Base-by-base conservation (phyloP, 371 early-diverging fungal species). In the Haplosporangium sp. region DNA sequence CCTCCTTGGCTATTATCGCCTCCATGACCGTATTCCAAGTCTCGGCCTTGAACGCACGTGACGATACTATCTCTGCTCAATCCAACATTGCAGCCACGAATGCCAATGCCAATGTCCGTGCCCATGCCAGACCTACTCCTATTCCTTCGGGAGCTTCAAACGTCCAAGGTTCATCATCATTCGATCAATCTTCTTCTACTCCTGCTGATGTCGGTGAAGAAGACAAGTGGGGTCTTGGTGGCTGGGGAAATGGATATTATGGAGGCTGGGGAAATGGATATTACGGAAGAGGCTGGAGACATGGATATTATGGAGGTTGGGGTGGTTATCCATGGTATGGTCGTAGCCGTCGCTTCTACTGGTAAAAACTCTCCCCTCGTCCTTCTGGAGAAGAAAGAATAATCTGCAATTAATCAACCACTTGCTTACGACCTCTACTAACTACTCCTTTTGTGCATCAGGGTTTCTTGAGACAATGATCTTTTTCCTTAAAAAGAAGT, bases 151-250 rank as follows among this genome's bases (percentile, higher is more conserved):
- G 27, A 1, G 1, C 27, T 27, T 27, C 27, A 27, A 27, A 27
- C 27, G 27, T 27, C 27, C 27, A 27, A 27, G 27, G 27, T 27
- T 1, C 27, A 27, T 27, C 27, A 27, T 27, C 27, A 10, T 2
- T 42, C 19, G 10, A 44, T 4, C 52, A 40, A 27, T 2, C 44
- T 27, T 27, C 27, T 27, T 27, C 27, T 27, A 1, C 27, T 27
- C 27, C 27, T n/a, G 27, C 45, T 17, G 45, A 56, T 44, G 42
- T 45, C 10, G 66, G n/a, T 19, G 58, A 57, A 37, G 15, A 56
- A 35, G 15, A 34, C 58, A 67, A 67, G 50, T 67, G 67, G 67
- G 67, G 63, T 19, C 55, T 55, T 39, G 65, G 47, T 47, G 61
- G 66, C 5, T 55, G 42, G 40, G 55, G 65, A 13, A 2, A 15